These are phyloP conservation scores for Cutaneotrichosporon mucoides DNA, from an alignment of 1,284 basidiomycete species.

Conservation along the genomic window DNA sequence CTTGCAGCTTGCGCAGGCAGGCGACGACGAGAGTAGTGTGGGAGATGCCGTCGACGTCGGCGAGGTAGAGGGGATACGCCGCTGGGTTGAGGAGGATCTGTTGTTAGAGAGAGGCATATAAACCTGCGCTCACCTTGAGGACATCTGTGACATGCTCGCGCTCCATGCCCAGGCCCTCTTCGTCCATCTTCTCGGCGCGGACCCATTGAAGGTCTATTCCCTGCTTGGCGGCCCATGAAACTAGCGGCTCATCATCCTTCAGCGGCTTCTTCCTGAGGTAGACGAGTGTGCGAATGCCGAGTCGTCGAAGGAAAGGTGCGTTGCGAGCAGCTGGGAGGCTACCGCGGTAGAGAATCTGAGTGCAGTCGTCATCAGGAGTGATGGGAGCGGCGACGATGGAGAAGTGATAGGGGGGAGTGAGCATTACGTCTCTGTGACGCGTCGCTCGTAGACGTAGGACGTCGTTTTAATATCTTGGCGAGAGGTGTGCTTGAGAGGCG, in stretches of 20 bases:
- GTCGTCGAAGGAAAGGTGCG: conserved; percentile 32
- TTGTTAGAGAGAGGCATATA: background rate
- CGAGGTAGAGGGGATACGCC: conserved; percentile 42
- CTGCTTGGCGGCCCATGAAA: conserved; percentile 25
- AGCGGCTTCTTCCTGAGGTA: conserved; percentile 54
- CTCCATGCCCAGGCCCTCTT: conserved; percentile 44
- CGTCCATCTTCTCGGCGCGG: conserved; percentile 41
- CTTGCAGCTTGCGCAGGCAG: conserved; percentile 43
- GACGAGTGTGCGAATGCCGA: conserved; percentile 58
- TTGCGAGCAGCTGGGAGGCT: conserved; percentile 39
- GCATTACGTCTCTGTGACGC: conserved; percentile 9
- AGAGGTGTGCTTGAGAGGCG: too few species aligned
- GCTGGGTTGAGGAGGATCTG: conserved; percentile 36
- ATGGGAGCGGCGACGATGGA: conserved; percentile 25
- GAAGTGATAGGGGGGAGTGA: conserved; percentile 33
- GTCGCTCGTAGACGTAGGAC: background rate
- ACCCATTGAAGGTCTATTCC: conserved; percentile 35
- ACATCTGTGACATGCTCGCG: conserved; percentile 36
- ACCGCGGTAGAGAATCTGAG: conserved; percentile 39
- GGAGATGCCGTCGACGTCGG: conserved; percentile 42
- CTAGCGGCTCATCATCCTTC: conserved; percentile 28
- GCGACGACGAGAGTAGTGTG: conserved; percentile 44
- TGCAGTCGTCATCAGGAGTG: background rate
- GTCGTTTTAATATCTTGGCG: too few species aligned
- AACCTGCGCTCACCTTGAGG: conserved; percentile 29